Percentiles rank a stretch among this genome's conserved stretches.
Evolutionary conservation across 2,329 filamentous ascomycete genomes (phyloP).

Genomic region (Aspergillus ochraceus): DNA sequence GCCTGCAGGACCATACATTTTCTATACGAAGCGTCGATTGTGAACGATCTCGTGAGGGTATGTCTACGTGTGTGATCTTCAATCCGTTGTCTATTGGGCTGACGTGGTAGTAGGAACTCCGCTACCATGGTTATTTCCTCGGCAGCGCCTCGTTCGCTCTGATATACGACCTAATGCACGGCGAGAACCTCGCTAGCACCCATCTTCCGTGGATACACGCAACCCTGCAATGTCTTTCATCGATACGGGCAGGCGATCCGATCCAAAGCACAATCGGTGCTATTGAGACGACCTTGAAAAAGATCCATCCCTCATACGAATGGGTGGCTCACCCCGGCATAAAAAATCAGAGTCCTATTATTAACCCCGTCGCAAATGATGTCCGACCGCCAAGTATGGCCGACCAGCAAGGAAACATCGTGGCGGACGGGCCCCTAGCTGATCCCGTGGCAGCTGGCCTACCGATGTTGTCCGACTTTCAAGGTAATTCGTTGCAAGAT

Average conservation of each 20-base stretch:
- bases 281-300: slow-evolving; percentile 34
- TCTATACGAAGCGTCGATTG: slow-evolving; percentile 40
- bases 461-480: slow-evolving; percentile 19
- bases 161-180: slow-evolving; percentile 46
- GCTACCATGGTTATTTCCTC: slow-evolving; percentile 48
- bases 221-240: slow-evolving; percentile 36
- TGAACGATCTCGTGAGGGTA: slow-evolving; percentile 44
- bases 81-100: neutral
- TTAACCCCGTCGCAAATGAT: neutral
- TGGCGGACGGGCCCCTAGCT: neutral
- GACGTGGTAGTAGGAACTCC: slow-evolving; percentile 36
- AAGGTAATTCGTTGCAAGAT: slow-evolving; percentile 22
- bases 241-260: slow-evolving; percentile 35
- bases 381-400: neutral
- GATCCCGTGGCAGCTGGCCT: neutral
- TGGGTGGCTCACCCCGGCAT: slow-evolving; percentile 17
- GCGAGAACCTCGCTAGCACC: slow-evolving; percentile 34
- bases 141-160: slow-evolving; percentile 44
- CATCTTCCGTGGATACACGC: slow-evolving; percentile 47
- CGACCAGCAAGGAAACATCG: neutral
- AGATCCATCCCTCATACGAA: slow-evolving; percentile 32
- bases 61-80: slow-evolving; percentile 4
- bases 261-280: slow-evolving; percentile 30
- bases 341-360: neutral
- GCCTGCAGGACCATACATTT: slow-evolving; percentile 45